Percentiles rank a stretch among this genome's conserved stretches.
phyloP scores from a whole-genome alignment of 371 early-diverging fungal genomes.

The Actinomortierella wolfii region DNA sequence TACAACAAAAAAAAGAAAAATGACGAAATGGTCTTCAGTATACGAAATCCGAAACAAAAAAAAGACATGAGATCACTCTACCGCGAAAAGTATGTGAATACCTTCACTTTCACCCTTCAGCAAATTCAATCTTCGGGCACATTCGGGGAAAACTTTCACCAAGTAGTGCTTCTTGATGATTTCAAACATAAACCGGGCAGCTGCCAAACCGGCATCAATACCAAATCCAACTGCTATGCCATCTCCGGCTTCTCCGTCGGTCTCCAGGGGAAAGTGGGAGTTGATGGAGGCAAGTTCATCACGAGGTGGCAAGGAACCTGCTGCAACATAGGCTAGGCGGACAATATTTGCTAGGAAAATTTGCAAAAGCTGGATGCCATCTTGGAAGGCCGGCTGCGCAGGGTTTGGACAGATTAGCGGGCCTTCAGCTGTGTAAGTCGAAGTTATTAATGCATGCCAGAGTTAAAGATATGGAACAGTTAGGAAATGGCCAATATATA shows the following conservation, averaged over 20 bases:
- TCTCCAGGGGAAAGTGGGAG: constrained; percentile 35
- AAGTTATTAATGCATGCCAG: background rate
- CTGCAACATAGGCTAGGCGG: constrained; percentile 69
- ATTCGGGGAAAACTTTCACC: constrained; percentile 71
- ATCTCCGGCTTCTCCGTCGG: constrained; percentile 43
- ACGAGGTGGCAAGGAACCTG: constrained; percentile 67
- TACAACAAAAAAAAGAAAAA: constrained; percentile 4
- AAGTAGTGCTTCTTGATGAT: constrained; percentile 70
- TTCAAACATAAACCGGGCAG: constrained; percentile 73
- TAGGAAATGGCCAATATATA: background rate
- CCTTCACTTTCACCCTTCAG: constrained; percentile 49
- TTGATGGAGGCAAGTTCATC: constrained; percentile 62
- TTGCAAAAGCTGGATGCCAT: constrained; percentile 62
- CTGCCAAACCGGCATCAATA: constrained; percentile 69
- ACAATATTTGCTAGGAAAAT: constrained; percentile 62
- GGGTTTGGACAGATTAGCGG: constrained; percentile 63
- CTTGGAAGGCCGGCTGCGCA: constrained; percentile 57
- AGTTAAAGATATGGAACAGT: background rate
- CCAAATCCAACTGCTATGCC: constrained; percentile 70
- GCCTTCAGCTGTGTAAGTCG: constrained; percentile 56
- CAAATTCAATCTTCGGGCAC: constrained; percentile 52
- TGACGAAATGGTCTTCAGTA: background rate
- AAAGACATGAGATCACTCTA: background rate
- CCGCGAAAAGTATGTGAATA: constrained; percentile 8
- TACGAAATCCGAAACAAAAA: background rate